These are phyloP conservation scores for Paxillus ammoniavirescens DNA, from an alignment of 768 basidiomycete genomes.

Conservation along the genomic window DNA sequence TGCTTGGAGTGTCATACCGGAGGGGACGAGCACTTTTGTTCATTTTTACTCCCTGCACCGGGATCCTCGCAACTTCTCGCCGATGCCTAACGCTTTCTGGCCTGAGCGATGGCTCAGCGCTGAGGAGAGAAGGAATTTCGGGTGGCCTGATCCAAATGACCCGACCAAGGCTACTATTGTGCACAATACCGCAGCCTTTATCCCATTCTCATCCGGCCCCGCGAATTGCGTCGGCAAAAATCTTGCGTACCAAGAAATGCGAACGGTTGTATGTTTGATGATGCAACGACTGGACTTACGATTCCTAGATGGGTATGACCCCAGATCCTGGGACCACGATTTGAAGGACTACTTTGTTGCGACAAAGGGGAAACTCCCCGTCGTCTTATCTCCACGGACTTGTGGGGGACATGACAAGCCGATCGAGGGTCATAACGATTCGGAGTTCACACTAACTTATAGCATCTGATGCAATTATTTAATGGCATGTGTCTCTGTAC, in stretches of 20 bases:
- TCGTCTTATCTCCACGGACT: slow-evolving; percentile 34
- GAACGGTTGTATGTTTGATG: slow-evolving; percentile 36
- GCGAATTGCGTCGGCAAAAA: slow-evolving; percentile 45
- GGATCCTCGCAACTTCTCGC: slow-evolving; percentile 45
- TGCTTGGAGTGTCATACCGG: slow-evolving; percentile 39
- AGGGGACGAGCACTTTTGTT: slow-evolving; percentile 43
- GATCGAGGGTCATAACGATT: slow-evolving; percentile 4
- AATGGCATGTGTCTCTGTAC: slow-evolving; percentile 16
- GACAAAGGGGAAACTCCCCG: slow-evolving; percentile 33
- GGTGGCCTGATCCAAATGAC: slow-evolving; percentile 23
- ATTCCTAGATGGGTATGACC: slow-evolving; percentile 38
- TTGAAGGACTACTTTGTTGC: slow-evolving; percentile 40
- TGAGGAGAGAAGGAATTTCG: slow-evolving; percentile 24
- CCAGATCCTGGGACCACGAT: slow-evolving; percentile 31
- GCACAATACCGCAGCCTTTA: slow-evolving; percentile 38
- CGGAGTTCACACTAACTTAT: slow-evolving; percentile 22
- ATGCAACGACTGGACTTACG: slow-evolving; percentile 41
- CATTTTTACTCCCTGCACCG: slow-evolving; percentile 45
- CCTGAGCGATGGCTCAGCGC: slow-evolving; percentile 43
- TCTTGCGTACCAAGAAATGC: slow-evolving; percentile 44
- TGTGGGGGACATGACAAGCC: slow-evolving; percentile 14
- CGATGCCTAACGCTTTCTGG: slow-evolving; percentile 42
- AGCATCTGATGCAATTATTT: slow-evolving; percentile 15
- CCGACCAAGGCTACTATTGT: slow-evolving; percentile 28
- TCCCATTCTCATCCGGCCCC: slow-evolving; percentile 46